Base-by-base conservation (phyloP, 2,329 filamentous ascomycete species). In the Exophiala sideris region DNA sequence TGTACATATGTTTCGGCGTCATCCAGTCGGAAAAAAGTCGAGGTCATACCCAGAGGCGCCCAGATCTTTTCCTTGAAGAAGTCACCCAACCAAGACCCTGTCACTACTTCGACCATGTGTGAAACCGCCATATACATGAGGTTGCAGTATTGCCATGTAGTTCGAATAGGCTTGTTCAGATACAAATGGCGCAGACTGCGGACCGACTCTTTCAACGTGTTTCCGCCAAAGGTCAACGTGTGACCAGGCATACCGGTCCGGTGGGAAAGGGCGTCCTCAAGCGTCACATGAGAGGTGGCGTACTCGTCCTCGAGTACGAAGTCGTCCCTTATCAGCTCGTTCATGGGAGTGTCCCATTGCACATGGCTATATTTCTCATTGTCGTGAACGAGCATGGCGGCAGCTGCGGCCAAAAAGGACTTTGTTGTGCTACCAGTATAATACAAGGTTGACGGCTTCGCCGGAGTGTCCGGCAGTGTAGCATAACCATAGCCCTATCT, bases 361-460 rank as follows among this genome's bases (percentile, higher is more conserved):
- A 73, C 61, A 10, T 66, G 45, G 9, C 59, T 59, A 40, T 62
- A 62, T 3, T 66, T 66, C 16, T 64, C 60, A 11, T 65, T 62
- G 36, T 63, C 59, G 2, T 64, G 58, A 8, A 67, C 63, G 5
- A 69, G 73, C 2, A 81, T 63, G 1, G 76, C 73, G 2, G 85
- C 64, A 0, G 73, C 70, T 1, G 79, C 79, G 1, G 77, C 74
- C 0, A 76, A 78, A 44, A 81, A 74, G 2, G 79, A 76, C 63
- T 85, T 85, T 16, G 79, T 81, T 1, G 75, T 82, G 39, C 79
- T 82, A 1, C 75, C 82, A 2, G 71, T 73, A 54, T 78, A 80
- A 68, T 79, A 84, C 2, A 84, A 69, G 0, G 80, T 83, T 29
- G 77, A 68, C 1, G 75, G 64, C 0, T 71, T 77, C 7, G 74